These are phyloP conservation scores for Plantago coronopus DNA, from an alignment of 305 asterid species.

Conservation along the genomic window DNA sequence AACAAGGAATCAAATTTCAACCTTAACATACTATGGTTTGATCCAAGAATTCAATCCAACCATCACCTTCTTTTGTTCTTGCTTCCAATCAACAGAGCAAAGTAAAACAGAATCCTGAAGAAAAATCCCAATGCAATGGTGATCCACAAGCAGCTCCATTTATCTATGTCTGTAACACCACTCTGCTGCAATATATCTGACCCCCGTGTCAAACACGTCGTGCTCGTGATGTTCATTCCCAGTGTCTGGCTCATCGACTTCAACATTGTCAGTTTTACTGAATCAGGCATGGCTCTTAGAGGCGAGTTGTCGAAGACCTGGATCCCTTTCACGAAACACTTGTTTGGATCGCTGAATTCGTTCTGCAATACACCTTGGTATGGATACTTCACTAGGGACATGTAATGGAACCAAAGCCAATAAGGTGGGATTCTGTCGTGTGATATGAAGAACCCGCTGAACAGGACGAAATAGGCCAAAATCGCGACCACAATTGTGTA, in stretches of 20 bases:
- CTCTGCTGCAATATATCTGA: slow-evolving; percentile 41
- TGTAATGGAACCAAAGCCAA: slow-evolving; percentile 67
- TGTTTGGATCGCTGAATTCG: slow-evolving; percentile 44
- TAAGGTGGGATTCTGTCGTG: slow-evolving; percentile 46
- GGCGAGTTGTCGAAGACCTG: slow-evolving; percentile 57
- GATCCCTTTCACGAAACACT: slow-evolving; percentile 45
- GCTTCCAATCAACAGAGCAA: slow-evolving; percentile 55
- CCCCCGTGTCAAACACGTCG: slow-evolving; percentile 51
- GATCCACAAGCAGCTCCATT: slow-evolving; percentile 66
- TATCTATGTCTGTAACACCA: slow-evolving; percentile 46
- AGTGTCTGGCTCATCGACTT: slow-evolving; percentile 43
- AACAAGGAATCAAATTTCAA: background rate
- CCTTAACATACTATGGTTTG: background rate
- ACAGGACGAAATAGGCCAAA: slow-evolving; percentile 45
- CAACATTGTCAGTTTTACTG: slow-evolving; percentile 34
- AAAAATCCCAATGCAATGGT: slow-evolving; percentile 54
- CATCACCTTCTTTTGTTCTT: slow-evolving; percentile 52
- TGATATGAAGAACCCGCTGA: slow-evolving; percentile 49
- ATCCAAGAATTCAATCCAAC: background rate
- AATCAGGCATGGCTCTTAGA: slow-evolving; percentile 25
- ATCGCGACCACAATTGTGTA: slow-evolving; percentile 49
- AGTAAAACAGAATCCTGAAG: slow-evolving; percentile 55
- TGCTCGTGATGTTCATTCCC: slow-evolving; percentile 45
- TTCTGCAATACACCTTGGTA: slow-evolving; percentile 58
- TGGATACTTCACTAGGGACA: slow-evolving; percentile 54